Percentiles rank a stretch among this genome's conserved stretches.
These are phyloP conservation scores for Inosperma sp. DNA, from an alignment of 768 basidiomycete species.

Conservation along the genomic window DNA sequence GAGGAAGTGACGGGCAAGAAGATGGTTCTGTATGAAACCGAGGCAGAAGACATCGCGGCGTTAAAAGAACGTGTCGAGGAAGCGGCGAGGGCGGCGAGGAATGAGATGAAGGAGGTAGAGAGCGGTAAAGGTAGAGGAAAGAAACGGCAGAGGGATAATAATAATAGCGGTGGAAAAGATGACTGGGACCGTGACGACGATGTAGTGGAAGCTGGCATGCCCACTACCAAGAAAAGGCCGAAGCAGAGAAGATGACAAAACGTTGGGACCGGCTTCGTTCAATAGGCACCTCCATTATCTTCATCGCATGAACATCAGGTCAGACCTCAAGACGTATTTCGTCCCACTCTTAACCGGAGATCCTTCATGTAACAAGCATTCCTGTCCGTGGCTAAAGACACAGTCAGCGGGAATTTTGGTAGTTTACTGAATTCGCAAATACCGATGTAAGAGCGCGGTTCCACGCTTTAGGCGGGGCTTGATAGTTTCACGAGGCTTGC, in stretches of 20 bases:
- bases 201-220: conserved; percentile 86
- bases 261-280: conserved; percentile 2
- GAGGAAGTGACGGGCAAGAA: conserved; percentile 90
- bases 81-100: conserved; percentile 71
- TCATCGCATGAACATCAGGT: conserved; percentile 60
- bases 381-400: conserved; percentile 69
- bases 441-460: conserved; percentile 65
- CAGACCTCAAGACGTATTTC: conserved; percentile 72
- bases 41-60: conserved; percentile 83
- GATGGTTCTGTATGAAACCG: conserved; percentile 83
- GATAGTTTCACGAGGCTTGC: conserved; percentile 45
- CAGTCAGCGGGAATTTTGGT: background rate
- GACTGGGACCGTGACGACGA: conserved; percentile 92
- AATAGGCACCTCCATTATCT: background rate
- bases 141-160: conserved; percentile 43
- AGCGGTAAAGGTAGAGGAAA: conserved; percentile 42
- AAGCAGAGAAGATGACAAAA: conserved; percentile 36
- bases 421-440: background rate
- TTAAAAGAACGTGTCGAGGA: conserved; percentile 87
- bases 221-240: conserved; percentile 48
- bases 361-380: conserved; percentile 72
- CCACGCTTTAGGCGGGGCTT: conserved; percentile 54
- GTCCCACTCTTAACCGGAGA: conserved; percentile 53
- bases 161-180: conserved; percentile 55
- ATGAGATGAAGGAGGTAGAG: conserved; percentile 71